phyloP scores from a whole-genome alignment of 1,284 basidiomycete species.

The Butyriboletus appendiculatus region DNA sequence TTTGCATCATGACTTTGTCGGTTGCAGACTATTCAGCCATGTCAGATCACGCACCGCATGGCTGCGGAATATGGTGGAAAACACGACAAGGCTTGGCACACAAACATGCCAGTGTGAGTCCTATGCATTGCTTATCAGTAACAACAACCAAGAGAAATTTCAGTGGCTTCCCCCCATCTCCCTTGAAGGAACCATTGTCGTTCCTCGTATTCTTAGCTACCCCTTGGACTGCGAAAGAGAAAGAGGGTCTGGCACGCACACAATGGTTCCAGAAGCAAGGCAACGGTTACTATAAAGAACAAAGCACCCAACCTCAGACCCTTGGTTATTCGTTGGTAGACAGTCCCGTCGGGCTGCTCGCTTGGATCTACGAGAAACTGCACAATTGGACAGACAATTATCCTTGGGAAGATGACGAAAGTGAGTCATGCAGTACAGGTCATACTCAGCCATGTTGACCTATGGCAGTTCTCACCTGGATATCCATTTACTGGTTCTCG shows the following conservation, averaged over 20 bases:
- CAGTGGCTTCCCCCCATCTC: conserved; percentile 29
- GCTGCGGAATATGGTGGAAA: conserved; percentile 42
- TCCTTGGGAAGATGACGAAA: conserved; percentile 52
- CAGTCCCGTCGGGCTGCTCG: conserved; percentile 58
- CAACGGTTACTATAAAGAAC: conserved; percentile 44
- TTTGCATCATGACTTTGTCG: neutral
- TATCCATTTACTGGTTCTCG: conserved; percentile 62
- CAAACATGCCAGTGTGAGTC: conserved; percentile 41
- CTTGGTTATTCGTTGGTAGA: conserved; percentile 56
- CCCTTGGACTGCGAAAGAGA: conserved; percentile 39
- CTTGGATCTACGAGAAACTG: conserved; percentile 64
- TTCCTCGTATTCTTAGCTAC: conserved; percentile 32
- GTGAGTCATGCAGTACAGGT: conserved; percentile 23
- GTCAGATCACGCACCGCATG: conserved; percentile 43
- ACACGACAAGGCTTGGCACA: conserved; percentile 48
- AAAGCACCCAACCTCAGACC: conserved; percentile 57
- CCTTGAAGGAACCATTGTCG: conserved; percentile 29
- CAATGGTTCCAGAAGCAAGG: conserved; percentile 35
- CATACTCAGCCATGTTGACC: neutral
- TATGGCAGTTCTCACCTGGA: conserved; percentile 52
- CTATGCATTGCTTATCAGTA: neutral
- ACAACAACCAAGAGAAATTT: neutral
- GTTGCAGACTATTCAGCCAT: neutral
- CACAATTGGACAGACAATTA: conserved; percentile 53
- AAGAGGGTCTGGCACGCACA: conserved; percentile 37